phyloP scores from a whole-genome alignment of 2,329 filamentous ascomycete genomes.

The Xylariaceae sp. region DNA sequence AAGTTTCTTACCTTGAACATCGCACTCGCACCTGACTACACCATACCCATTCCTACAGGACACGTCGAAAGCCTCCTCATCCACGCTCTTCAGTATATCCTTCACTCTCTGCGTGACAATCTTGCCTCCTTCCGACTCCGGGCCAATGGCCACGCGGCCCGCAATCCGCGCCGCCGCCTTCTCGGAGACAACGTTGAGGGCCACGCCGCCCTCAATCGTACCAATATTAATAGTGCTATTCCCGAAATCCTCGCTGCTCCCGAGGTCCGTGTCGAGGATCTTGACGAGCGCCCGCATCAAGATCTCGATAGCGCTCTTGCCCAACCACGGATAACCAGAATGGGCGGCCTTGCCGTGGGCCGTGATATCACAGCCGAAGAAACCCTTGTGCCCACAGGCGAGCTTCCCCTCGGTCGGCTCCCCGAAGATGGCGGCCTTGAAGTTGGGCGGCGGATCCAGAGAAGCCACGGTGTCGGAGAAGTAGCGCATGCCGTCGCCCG shows the following conservation, averaged over 20 bases:
- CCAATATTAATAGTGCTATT: conserved; percentile 92
- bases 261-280: conserved; percentile 73
- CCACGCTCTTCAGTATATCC: conserved; percentile 58
- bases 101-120: conserved; percentile 62
- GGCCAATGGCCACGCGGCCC: conserved; percentile 78
- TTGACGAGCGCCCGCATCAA: conserved; percentile 75
- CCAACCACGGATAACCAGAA: conserved; percentile 91
- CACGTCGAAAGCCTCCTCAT: conserved; percentile 66
- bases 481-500: conserved; percentile 78
- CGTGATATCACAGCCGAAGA: conserved; percentile 69
- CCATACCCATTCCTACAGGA: conserved; percentile 73
- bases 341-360: conserved; percentile 81
- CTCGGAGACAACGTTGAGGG: conserved; percentile 86
- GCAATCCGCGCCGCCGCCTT: conserved; percentile 71
- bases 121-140: conserved; percentile 64
- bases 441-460: conserved; percentile 45
- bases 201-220: conserved; percentile 78
- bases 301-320: conserved; percentile 82
- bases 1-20: conserved; percentile 73
- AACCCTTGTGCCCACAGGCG: conserved; percentile 91
- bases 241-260: conserved; percentile 78
- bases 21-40: conserved; percentile 78
- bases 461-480: conserved; percentile 51
- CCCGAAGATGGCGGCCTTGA: conserved; percentile 82
- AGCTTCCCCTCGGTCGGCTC: conserved; percentile 91